These are phyloP conservation scores for Hortiboletus flavorubellus DNA, from an alignment of 768 basidiomycete species.

Conservation along the genomic window DNA sequence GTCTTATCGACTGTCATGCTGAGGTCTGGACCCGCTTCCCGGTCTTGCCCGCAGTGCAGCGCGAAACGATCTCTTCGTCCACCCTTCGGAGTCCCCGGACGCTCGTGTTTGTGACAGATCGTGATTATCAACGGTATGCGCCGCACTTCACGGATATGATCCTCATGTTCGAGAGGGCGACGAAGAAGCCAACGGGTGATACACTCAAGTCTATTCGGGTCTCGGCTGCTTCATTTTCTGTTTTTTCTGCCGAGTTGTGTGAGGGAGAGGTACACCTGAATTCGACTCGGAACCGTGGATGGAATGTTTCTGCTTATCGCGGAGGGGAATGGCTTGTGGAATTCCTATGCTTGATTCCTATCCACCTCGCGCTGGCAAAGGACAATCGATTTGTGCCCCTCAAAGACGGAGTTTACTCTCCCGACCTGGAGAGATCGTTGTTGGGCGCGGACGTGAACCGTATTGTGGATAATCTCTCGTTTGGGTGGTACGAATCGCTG, in stretches of 20 bases:
- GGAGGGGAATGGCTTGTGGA: conserved; percentile 63
- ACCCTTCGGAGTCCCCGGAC: conserved; percentile 30
- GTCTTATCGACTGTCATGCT: conserved; percentile 49
- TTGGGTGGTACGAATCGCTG: conserved; percentile 65
- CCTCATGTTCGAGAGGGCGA: conserved; percentile 42
- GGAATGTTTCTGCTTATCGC: conserved; percentile 39
- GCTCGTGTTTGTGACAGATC: conserved; percentile 44
- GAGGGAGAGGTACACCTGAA: background rate
- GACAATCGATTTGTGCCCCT: conserved; percentile 62
- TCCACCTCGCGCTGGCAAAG: conserved; percentile 56
- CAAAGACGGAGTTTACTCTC: conserved; percentile 53
- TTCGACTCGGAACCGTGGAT: conserved; percentile 5
- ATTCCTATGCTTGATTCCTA: conserved; percentile 59
- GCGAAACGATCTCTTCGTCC: conserved; percentile 39
- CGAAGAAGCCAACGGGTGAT: conserved; percentile 51
- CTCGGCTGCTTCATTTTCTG: conserved; percentile 27
- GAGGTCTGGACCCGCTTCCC: conserved; percentile 64
- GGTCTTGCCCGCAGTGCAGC: conserved; percentile 50
- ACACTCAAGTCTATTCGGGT: conserved; percentile 39
- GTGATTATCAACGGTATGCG: conserved; percentile 33
- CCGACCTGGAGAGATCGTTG: conserved; percentile 47
- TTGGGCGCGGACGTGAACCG: conserved; percentile 56
- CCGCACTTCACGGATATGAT: conserved; percentile 47
- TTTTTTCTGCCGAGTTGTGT: conserved; percentile 22
- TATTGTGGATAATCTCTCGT: conserved; percentile 52